A percentile compares a stretch with the other conserved stretches of the same genome.
Conservation (phyloP, 2,329 filamentous ascomycete species). For the Furcasterigmium sp. region DNA sequence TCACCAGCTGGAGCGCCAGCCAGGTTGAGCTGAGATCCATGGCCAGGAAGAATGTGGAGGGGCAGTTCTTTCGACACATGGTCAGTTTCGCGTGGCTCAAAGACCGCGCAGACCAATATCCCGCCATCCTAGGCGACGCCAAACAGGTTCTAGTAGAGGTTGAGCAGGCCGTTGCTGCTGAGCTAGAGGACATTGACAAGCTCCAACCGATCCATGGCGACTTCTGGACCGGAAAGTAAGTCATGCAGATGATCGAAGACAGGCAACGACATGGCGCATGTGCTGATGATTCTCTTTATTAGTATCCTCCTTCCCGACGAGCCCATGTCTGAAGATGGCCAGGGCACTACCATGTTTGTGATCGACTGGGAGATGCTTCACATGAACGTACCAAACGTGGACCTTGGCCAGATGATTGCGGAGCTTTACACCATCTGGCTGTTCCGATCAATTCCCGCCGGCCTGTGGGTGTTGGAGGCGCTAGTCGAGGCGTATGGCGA, state of each 20-base stretch:
- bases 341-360: slow-evolving; percentile 37
- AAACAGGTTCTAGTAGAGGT: slow-evolving; percentile 40
- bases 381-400: slow-evolving; percentile 40
- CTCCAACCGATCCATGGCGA: slow-evolving; percentile 48
- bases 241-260: slow-evolving; percentile 2
- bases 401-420: slow-evolving; percentile 55
- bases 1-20: slow-evolving; percentile 43
- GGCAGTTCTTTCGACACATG: slow-evolving; percentile 45
- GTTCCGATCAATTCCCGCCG: slow-evolving; percentile 45
- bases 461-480: slow-evolving; percentile 44
- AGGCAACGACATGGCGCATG: not conserved
- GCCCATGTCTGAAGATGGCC: slow-evolving; percentile 23
- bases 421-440: slow-evolving; percentile 52
- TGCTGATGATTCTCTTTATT: not conserved
- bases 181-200: slow-evolving; percentile 27
- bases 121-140: slow-evolving; percentile 35
- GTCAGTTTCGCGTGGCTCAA: slow-evolving; percentile 45
- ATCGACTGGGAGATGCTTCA: slow-evolving; percentile 57
- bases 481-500: slow-evolving; percentile 43
- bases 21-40: slow-evolving; percentile 27
- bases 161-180: slow-evolving; percentile 31
- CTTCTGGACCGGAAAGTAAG: slow-evolving; percentile 57
- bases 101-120: slow-evolving; percentile 35
- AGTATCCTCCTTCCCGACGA: slow-evolving; percentile 38
- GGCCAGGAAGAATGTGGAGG: slow-evolving; percentile 35